Conservation (phyloP, 495 filamentous ascomycete species). For the Tirmania nivea region DNA sequence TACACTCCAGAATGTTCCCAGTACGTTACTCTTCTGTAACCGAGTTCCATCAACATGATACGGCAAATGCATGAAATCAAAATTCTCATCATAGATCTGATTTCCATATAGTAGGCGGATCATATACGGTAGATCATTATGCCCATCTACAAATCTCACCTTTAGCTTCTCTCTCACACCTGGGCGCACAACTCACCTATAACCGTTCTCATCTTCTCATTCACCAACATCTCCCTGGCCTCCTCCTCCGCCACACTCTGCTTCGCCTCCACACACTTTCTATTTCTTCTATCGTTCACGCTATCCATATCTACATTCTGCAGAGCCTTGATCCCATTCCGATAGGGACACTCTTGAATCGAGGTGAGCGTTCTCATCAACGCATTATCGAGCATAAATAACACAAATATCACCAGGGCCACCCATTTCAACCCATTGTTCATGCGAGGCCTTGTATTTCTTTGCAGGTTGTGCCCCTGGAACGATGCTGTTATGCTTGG, state of each 20-base stretch:
- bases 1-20: conserved; percentile 78
- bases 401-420: too few species aligned
- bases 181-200: too few species aligned
- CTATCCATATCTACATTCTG: too few species aligned
- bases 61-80: conserved; percentile 36
- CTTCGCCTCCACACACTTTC: not conserved
- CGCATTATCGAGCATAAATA: too few species aligned
- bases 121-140: conserved; percentile 67
- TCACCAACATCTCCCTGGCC: not conserved
- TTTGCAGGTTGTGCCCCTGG: too few species aligned
- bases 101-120: conserved; percentile 49
- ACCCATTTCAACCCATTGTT: too few species aligned
- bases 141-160: conserved; percentile 41
- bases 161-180: not conserved
- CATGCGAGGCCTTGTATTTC: too few species aligned
- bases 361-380: too few species aligned
- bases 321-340: too few species aligned
- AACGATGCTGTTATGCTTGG: too few species aligned
- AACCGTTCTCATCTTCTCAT: not conserved
- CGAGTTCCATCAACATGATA: conserved; percentile 65
- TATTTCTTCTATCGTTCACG: too few species aligned
- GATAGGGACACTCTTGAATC: too few species aligned
- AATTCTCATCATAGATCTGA: conserved; percentile 53
- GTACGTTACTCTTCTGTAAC: conserved; percentile 27
- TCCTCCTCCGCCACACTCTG: not conserved